A percentile compares a stretch with the other conserved stretches of the same genome.
Evolutionary conservation across 306 rosid genomes (phyloP).

Genomic region (Quercus alba): DNA sequence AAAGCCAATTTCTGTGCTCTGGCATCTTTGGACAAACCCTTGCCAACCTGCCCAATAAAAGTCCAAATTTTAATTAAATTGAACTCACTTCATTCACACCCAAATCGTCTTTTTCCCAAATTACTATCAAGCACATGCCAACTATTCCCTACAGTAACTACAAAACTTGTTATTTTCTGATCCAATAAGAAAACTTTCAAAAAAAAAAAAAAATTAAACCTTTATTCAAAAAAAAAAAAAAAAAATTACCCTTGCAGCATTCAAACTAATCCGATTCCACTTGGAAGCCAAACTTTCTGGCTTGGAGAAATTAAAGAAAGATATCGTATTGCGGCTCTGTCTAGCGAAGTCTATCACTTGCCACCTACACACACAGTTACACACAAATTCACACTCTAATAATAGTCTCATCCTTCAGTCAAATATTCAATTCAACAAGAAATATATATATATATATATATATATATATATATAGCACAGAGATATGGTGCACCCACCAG

Average conservation of each 20-base stretch:
- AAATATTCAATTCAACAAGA: not conserved
- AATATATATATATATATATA: not conserved
- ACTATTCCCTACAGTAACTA: not conserved
- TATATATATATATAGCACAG: not conserved
- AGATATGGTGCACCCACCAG: constrained; percentile 44
- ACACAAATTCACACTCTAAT: no score
- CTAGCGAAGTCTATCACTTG: constrained; percentile 70
- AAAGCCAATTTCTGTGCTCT: constrained; percentile 91
- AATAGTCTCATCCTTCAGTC: no score
- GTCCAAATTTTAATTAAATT: not conserved
- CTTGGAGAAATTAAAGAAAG: constrained; percentile 65
- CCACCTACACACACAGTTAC: constrained; percentile 58
- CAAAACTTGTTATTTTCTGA: not conserved
- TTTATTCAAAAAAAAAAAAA: no score
- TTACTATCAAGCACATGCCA: not conserved
- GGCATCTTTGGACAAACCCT: constrained; percentile 79
- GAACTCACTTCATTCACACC: not conserved
- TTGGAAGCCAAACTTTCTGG: constrained; percentile 64
- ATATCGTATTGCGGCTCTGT: constrained; percentile 70
- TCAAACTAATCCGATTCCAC: constrained; percentile 66
- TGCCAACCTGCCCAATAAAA: constrained; percentile 67
- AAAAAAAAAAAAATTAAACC: not conserved
- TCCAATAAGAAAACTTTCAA: not conserved
- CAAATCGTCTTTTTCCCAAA: constrained; percentile 3
- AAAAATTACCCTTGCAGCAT: constrained; percentile 71